Conservation (phyloP, 805 yeast species). For the Kodamaea kakaduensis region DNA sequence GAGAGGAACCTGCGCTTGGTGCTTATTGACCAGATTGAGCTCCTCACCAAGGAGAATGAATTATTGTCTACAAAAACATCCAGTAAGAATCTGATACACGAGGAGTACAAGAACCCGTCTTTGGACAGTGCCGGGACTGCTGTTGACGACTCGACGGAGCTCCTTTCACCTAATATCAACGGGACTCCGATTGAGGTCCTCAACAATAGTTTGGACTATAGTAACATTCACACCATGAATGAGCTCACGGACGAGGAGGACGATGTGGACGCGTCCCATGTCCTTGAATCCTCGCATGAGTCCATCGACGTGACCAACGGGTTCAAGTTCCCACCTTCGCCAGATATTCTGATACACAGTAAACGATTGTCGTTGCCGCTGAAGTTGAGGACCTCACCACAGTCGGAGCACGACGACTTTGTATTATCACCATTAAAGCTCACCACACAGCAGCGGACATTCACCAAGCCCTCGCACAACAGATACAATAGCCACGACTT, state of each 20-base stretch:
- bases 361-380: conserved; percentile 18
- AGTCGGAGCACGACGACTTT: conserved; percentile 28
- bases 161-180: conserved; percentile 7
- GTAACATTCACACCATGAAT: conserved; percentile 21
- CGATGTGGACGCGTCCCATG: conserved; percentile 3
- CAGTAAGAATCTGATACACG: conserved; percentile 9
- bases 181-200: conserved; percentile 6
- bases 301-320: conserved; percentile 19
- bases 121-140: conserved; percentile 8
- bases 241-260: conserved; percentile 17
- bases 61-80: conserved; percentile 11
- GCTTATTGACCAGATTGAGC: conserved; percentile 53
- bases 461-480: conserved; percentile 20
- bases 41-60: conserved; percentile 37
- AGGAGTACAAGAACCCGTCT: conserved; percentile 2
- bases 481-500: conserved; percentile 42
- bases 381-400: conserved; percentile 21
- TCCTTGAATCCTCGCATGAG: conserved; percentile 7
- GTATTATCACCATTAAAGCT: conserved; percentile 41
- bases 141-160: conserved; percentile 11
- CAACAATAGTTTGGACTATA: conserved; percentile 7
- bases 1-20: conserved; percentile 50
- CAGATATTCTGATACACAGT: conserved; percentile 2
- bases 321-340: conserved; percentile 25
- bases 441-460: conserved; percentile 19